phyloP scores from a whole-genome alignment of 1,284 basidiomycete genomes.

The Melampsora larici-populina region DNA sequence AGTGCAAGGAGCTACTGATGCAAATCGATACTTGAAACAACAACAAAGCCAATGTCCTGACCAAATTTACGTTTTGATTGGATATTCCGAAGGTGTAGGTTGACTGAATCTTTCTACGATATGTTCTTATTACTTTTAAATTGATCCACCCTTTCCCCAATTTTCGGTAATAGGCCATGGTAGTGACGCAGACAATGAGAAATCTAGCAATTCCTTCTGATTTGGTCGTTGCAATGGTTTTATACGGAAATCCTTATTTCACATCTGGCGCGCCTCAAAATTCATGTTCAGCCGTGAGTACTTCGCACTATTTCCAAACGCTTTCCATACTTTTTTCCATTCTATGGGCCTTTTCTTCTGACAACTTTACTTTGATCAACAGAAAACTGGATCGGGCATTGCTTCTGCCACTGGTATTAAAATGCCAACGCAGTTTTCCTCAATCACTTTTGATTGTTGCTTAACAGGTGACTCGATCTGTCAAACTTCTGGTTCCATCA shows the following conservation, averaged over 20 bases:
- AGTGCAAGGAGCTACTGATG: slow-evolving; percentile 4
- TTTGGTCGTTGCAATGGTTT: too few relatives aligned
- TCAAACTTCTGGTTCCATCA: background rate
- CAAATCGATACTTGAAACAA: background rate
- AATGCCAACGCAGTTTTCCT: background rate
- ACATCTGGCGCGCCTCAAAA: too few relatives aligned
- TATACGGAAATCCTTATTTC: too few relatives aligned
- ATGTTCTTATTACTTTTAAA: background rate
- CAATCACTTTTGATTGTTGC: slow-evolving; percentile 11
- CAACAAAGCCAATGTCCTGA: background rate
- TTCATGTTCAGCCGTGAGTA: slow-evolving; percentile 17
- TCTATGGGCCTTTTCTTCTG: background rate
- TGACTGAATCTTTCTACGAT: background rate
- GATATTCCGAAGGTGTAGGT: slow-evolving; percentile 38
- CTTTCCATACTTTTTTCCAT: background rate
- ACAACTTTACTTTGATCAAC: background rate
- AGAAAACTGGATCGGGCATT: background rate
- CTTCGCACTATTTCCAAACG: background rate
- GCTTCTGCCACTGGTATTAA: background rate
- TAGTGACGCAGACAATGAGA: too few relatives aligned
- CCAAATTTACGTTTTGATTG: slow-evolving; percentile 32
- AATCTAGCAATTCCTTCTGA: too few relatives aligned
- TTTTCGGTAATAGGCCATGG: slow-evolving; percentile 26
- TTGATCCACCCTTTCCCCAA: background rate
- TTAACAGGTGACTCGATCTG: slow-evolving; percentile 8